Evolutionary conservation across 2,329 filamentous ascomycete genomes (phyloP), one percentile per base, ranked within the genome.

Genomic region (Hymenoscyphus fraxineus): DNA sequence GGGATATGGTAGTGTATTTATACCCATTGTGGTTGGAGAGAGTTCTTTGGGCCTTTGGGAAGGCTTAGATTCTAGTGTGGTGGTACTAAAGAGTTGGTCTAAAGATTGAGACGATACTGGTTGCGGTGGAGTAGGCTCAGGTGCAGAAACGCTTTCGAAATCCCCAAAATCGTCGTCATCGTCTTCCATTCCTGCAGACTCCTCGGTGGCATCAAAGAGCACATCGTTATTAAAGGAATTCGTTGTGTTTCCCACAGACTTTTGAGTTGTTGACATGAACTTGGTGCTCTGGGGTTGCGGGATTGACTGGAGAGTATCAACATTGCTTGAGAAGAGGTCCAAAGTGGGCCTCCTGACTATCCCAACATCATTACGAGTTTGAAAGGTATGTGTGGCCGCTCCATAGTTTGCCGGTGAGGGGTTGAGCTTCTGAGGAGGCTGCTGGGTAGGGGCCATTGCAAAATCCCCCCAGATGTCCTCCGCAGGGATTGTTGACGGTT

Each of bases 141-240:
- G 64, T 9, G 66, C 65, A 39, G 77, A 76, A 16, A 85, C 85
- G 56, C 82, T 80, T 74, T 89, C 87, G 71, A 90, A 90, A 63
- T 89, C 87, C 0, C 88, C 86, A 77, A 88, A 90, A 71, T 88
- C 86, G 62, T 88, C 86, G 62, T 88, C 86, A 7, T 87, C 83
- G 2, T 83, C 84, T 6, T 78, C 77, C 27, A 66, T 61, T n/a
- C 69, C 72, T 39, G 71, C 65, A 6, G 66, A 59, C n/a, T 78
- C 77, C 6, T 78, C 79, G 12, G 78, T 69, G 44, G 73, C 74
- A 69, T 77, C 75, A 63, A 77, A 77, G 7, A 77, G 59, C 16
- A 77, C 66, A 15, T 77, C 73, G 44, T 67, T 51, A 12, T 9
- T 51, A 12, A 22, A 51, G 19, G 44, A 22, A 51, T 51, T 27